Evolutionary conservation across 73 alveolate genomes (phyloP), one percentile per base, ranked within the genome.

Genomic region (Paramecium caudatum): DNA sequence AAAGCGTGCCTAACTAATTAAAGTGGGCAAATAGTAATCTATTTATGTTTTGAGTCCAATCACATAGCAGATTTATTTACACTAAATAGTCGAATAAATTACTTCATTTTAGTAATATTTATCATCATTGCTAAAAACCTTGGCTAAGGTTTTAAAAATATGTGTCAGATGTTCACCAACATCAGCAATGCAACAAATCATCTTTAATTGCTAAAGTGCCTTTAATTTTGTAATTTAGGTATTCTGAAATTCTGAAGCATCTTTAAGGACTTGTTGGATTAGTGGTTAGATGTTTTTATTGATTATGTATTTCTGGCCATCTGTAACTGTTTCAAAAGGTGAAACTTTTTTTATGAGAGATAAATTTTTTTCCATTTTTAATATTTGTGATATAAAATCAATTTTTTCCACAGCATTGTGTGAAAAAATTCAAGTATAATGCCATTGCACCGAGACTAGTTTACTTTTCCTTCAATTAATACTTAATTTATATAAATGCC

Each of bases 21-120:
- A 34, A 8, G 83, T 41, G 10, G 92, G 92, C 15, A 85, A 43
- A 63, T 85, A 85, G 41, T 48, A 69, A 55, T 85, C 92, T 15
- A 81, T 21, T 43, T 69, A 45, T 25, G 43, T 43, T 47, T 62
- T 62, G 25, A 61, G 19, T 25, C 92, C 92, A 10, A 85, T 33
- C 36, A 85, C 41, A 37, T 39, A 69, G 43, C 92, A 62, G n/a
- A 85, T 85, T 63, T 78, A 41, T 85, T 41, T 85, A 49, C 68
- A 39, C 92, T 85, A n/a, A 62, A 27, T 23, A 5, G 27, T 34
- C 3, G 3, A 41, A 21, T 15, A 5, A 1, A 4, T 39, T 23
- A 37, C 69, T 32, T 46, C 83, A 12, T 85, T 17, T 39, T 5
- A 17, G 23, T 61, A 43, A 16, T 32, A 15, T 13, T 25, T 85